Base-by-base conservation (phyloP, 2,329 filamentous ascomycete species). In the Fragosphaeria purpurea region DNA sequence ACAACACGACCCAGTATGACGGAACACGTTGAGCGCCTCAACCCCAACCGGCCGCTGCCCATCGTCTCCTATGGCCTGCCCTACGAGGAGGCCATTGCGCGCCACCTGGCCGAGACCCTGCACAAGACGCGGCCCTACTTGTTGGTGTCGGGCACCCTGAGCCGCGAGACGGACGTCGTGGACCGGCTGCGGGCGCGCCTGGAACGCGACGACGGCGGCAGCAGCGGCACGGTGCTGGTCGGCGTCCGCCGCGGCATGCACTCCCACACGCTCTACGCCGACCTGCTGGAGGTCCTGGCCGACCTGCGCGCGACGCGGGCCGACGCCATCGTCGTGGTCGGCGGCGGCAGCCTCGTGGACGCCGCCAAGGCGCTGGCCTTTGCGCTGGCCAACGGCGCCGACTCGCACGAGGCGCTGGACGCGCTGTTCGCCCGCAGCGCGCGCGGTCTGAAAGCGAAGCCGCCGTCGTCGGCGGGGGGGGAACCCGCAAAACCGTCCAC, bases 281-380 rank as follows among this genome's bases (percentile, higher is more conserved):
- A 59, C n/a, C 51, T 59, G 31, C 31, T 57, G 4, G 46, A 54
- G 31, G 37, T 57, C 34, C 40, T 50, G 22, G 37, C 38, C 1
- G 53, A 56, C 13, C 41, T 57, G 6, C 46, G 45, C 13, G 41
- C 37, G 3, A 41, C 55, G 2, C 44, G 46, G 5, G 55, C 56
- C 5, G 57, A 59, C 43, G 43, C 43, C 13, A 53, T 59, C 31
- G 33, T 59, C 4, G 53, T 53, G 10, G 46, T 59, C 1, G 57
- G 56, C 30, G 56, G 55, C n/a, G 56, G 56, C 9, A 57, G 54
- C 41, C 47, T 58, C 3, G 48, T 55, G 4, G 57, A 59, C 41
- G 57, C 47, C 2, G 57, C 56, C 47, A 59, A 58, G 42, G 50
- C 54, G 7, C n/a, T 54, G 7, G 51, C 51, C 3, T 41, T 54